Base-by-base conservation (phyloP, 2,329 filamentous ascomycete species). In the Purpureocillium lavendulum region DNA sequence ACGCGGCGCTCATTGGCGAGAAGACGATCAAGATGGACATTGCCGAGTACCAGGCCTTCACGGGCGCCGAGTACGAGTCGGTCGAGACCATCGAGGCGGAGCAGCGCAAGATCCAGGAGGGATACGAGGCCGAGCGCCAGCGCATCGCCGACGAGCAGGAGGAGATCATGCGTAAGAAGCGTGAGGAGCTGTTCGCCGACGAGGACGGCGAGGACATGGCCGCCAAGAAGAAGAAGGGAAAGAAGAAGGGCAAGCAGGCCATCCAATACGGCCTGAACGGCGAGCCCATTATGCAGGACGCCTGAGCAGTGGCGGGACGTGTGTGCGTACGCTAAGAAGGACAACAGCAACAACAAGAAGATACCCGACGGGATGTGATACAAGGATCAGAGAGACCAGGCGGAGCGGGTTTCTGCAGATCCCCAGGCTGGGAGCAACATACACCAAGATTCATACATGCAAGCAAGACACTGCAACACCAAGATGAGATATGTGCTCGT, bases 1-100 rank as follows among this genome's bases (percentile, higher is more conserved):
- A 77, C 44, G 69, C 70, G 29, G 77, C 77, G 5, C 66, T 92
- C 40, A 73, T 73, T 29, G 77, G 76, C 40, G 66, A 73, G 49
- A 75, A 78, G 61, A 69, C 69, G 24, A 65, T 71, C 33, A 62
- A 60, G 51, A 79, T 82, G 47, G 70, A 80, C 52, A 61, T 82
- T 18, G 73, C 78, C 28, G 73, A 77, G 57, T 81, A 79, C 62
- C 69, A 74, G 52, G 61, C 64, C n/a, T 61, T 68, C 35, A 71
- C 73, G 0, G 70, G 69, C 21, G 54, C 64, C 37, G 69, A 73
- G 56, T 75, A 76, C 49, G 70, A 74, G 50, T 64, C 69, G 32
- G 69, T 77, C 15, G 74, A 71, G 52, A 65, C 61, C 36, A 75
- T 80, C 47, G 64, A 74, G 48, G 73, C 69, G 9, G 76, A 80